These are phyloP conservation scores for Fusarium sp. DNA, from an alignment of 2,329 filamentous ascomycete genomes.

Conservation along the genomic window DNA sequence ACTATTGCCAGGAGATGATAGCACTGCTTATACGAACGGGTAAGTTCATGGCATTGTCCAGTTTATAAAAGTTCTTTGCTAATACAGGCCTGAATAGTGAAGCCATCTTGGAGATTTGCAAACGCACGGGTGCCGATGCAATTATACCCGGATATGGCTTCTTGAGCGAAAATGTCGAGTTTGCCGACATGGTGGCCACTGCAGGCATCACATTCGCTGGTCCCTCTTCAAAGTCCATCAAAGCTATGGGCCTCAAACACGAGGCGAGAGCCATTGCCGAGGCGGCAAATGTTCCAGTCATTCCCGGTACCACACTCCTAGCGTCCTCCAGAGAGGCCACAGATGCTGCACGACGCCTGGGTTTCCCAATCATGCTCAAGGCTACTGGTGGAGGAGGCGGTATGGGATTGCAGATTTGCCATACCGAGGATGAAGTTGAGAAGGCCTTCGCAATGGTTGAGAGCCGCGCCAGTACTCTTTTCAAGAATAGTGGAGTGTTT, in stretches of 20 bases:
- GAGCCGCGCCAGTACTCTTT: neutral
- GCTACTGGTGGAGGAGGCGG: neutral
- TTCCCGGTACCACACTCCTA: neutral
- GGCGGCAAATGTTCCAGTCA: neutral
- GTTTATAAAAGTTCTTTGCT: neutral
- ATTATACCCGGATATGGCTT: slow-evolving; percentile 58
- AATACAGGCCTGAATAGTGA: slow-evolving; percentile 28
- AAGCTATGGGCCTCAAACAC: slow-evolving; percentile 49
- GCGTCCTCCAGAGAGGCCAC: neutral
- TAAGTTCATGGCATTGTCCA: neutral
- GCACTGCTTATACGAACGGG: neutral
- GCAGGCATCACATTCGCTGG: slow-evolving; percentile 70
- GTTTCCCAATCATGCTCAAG: neutral
- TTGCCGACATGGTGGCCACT: slow-evolving; percentile 63
- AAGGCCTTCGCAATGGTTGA: neutral
- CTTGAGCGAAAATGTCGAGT: slow-evolving; percentile 56
- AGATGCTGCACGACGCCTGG: neutral
- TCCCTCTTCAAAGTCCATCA: slow-evolving; percentile 64
- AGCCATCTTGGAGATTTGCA: slow-evolving; percentile 49
- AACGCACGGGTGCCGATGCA: slow-evolving; percentile 60
- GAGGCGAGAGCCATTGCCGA: neutral
- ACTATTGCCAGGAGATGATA: slow-evolving; percentile 49
- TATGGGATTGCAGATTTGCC: neutral
- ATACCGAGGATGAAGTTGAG: neutral
- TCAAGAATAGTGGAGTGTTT: slow-evolving; percentile 65